Conservation (phyloP, 345 rosid genomes). For the Geranium rotundifolium region DNA sequence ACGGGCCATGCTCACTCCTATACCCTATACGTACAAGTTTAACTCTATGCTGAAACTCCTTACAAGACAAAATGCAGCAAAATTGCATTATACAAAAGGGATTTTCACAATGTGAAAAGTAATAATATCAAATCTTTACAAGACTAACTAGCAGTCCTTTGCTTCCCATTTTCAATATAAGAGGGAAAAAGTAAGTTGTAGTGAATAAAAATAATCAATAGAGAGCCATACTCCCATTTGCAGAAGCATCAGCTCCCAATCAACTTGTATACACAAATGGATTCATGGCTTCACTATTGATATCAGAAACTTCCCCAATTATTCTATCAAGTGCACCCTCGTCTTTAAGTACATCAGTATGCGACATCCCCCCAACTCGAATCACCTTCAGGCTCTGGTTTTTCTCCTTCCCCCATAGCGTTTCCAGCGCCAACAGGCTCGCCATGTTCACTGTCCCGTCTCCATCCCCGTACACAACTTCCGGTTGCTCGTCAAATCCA, state of each 20-base stretch:
- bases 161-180: no score
- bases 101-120: no score
- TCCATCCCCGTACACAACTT: conserved; percentile 63
- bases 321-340: conserved; percentile 37
- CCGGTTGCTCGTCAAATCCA: conserved; percentile 55
- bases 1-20: no score
- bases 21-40: no score
- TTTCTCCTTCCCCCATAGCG: conserved; percentile 24
- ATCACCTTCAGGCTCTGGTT: conserved; percentile 36
- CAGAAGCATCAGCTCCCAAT: not conserved
- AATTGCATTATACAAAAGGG: no score
- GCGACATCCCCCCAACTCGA: conserved; percentile 39
- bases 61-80: no score
- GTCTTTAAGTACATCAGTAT: conserved; percentile 42
- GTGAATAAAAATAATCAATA: no score
- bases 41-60: no score
- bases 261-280: not conserved
- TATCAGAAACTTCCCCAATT: conserved; percentile 25
- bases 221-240: not conserved
- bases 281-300: conserved; percentile 20
- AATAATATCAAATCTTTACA: no score
- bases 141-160: no score
- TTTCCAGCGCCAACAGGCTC: conserved; percentile 48
- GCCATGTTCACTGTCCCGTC: conserved; percentile 76
- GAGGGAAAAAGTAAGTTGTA: no score